Base-by-base conservation (phyloP, 2,329 filamentous ascomycete species). In the Fonsecaea erecta region DNA sequence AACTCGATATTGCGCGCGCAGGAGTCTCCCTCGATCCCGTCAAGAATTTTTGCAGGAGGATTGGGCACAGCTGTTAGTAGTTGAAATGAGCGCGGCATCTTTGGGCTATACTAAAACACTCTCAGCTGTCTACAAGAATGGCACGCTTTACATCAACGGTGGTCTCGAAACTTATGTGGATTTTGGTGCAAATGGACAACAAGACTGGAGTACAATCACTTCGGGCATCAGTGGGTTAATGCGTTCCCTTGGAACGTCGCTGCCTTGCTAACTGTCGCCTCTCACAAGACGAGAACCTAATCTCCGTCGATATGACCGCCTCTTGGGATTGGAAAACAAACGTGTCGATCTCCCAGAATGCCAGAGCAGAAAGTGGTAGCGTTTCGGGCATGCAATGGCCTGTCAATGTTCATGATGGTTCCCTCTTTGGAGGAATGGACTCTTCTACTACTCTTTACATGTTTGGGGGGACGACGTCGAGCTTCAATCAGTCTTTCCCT, bases 391-490 rank as follows among this genome's bases (percentile, higher is more conserved):
- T 77, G 75, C 72, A 71, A 74, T 65, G 74, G 71, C 72, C 71
- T 69, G 52, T 65, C 2, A 65, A 65, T 51, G 46, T 65, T 12
- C 63, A 74, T n/a, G 70, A 72, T 8, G 76, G 75, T 2, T 72
- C 73, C 2, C 54, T 77, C 18, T 76, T 69, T 48, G 67, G 71
- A 7, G 74, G 74, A 21, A 30, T 66, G 8, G 30, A 68, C 2
- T 62, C 66, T 11, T 70, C 73, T 24, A 52, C 61, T 11, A 72
- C 69, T 16, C 66, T 77, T 14, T 76, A 74, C 43, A 72, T 74
- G 9, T 77, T 73, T 58, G 75, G 75, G 3, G 76, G 76, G 14
- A 75, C 75, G 2, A 73, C 70, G 1, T 73, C 72, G 11, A 69
- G 66, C 5, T 65, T 62, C 18, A 76, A 77, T 58, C 70, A 65